A percentile compares a stretch with the other conserved stretches of the same genome.
Evolutionary conservation across 345 rosid species (phyloP).

Genomic region (Hypericum androsaemum): DNA sequence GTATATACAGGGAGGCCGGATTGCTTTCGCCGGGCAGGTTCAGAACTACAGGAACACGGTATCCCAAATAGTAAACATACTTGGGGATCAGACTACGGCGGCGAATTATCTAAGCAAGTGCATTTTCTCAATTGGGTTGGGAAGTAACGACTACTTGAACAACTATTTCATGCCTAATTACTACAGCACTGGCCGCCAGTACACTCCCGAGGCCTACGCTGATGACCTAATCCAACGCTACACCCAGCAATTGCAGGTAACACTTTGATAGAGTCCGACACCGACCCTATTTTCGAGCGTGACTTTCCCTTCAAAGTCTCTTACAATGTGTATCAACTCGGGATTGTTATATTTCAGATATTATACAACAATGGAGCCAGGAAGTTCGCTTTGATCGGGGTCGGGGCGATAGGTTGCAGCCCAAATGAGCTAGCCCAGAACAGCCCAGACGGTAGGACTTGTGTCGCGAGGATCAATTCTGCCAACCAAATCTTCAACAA

Average conservation of each 20-base stretch:
- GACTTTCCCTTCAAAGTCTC: no score
- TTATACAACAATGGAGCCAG: constrained; percentile 4
- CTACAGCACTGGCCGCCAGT: neutral
- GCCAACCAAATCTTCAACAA: neutral
- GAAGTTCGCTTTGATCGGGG: neutral
- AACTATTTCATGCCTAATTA: constrained; percentile 3
- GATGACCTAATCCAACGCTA: neutral
- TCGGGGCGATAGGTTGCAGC: neutral
- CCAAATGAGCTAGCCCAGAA: neutral
- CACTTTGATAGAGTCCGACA: no score
- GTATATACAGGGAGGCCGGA: neutral
- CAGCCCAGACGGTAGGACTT: neutral
- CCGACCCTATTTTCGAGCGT: no score
- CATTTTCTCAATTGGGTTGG: neutral
- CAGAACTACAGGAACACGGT: neutral
- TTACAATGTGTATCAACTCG: no score
- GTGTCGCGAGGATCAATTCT: constrained; percentile 1
- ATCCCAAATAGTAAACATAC: neutral
- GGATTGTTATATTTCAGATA: neutral
- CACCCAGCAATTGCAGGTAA: neutral
- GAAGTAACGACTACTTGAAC: constrained; percentile 6
- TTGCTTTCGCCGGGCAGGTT: neutral
- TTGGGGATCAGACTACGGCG: neutral
- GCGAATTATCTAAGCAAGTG: neutral
- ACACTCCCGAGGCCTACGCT: neutral